Evolutionary conservation across 2,329 filamentous ascomycete species (phyloP).

Genomic region (Cadophora luteo-olivacea): DNA sequence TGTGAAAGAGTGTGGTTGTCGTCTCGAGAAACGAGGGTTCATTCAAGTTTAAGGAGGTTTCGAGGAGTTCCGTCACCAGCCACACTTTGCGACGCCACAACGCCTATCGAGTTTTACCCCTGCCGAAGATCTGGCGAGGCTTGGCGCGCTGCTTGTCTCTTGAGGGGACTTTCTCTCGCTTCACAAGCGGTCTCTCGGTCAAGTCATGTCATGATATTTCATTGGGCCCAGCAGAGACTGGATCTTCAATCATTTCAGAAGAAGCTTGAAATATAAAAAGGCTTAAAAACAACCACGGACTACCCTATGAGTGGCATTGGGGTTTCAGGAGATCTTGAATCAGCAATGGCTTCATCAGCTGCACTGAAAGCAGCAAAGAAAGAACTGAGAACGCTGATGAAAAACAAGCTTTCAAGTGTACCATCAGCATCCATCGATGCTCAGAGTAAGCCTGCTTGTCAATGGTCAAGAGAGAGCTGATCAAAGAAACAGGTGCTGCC

Average conservation of each 20-base stretch:
- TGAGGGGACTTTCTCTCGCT: neutral
- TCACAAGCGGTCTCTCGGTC: neutral
- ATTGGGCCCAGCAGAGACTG: too few species aligned
- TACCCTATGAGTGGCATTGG: neutral
- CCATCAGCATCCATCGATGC: conserved; percentile 64
- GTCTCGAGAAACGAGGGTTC: neutral
- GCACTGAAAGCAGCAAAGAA: conserved; percentile 74
- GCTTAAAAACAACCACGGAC: neutral
- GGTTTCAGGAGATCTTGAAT: neutral
- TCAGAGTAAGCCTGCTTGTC: conserved; percentile 70
- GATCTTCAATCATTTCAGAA: neutral
- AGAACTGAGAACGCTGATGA: conserved; percentile 75
- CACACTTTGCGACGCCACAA: conserved; percentile 19
- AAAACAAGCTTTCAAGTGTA: conserved; percentile 66
- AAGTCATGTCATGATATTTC: too few species aligned
- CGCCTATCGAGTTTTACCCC: conserved; percentile 9
- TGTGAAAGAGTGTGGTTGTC: conserved; percentile 29
- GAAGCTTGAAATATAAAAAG: neutral
- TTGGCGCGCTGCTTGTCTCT: conserved; percentile 6
- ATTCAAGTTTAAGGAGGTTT: conserved; percentile 6
- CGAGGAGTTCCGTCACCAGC: conserved; percentile 22
- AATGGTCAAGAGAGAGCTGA: neutral
- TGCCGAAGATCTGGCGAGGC: conserved; percentile 7
- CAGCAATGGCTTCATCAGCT: conserved; percentile 35
- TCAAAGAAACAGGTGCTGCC: conserved; percentile 59